A percentile compares a stretch with the other conserved stretches of the same genome.
phyloP scores from a whole-genome alignment of 352 stramenopile species.

The Pythium rhizo-oryzae region DNA sequence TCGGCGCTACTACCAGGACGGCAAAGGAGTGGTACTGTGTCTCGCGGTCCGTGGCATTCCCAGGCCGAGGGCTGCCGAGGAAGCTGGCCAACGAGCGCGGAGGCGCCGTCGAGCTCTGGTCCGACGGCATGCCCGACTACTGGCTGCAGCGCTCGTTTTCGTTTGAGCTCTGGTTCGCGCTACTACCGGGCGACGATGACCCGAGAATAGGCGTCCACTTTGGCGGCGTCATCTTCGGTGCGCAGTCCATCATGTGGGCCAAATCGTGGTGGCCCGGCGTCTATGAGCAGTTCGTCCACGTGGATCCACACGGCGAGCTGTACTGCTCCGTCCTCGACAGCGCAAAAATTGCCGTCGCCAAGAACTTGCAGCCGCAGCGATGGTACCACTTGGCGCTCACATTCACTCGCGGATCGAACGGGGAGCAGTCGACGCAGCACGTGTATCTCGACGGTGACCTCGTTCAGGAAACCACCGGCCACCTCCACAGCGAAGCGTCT shows the following conservation, averaged over 20 bases:
- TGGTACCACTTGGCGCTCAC: conserved; percentile 9
- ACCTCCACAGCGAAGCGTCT: background rate
- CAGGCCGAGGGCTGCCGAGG: no score
- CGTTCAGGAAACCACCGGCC: background rate
- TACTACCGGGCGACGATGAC: background rate
- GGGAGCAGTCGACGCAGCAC: background rate
- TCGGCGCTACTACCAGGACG: background rate
- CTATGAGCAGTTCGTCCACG: conserved; percentile 13
- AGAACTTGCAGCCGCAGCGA: background rate
- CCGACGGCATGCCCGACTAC: background rate
- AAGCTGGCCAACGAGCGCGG: background rate
- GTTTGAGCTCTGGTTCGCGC: conserved; percentile 15
- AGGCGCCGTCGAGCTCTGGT: background rate
- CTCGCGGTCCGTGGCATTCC: background rate
- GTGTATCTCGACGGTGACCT: conserved; percentile 10
- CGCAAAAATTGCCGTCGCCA: background rate
- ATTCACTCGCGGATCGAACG: background rate
- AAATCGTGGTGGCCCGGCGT: background rate
- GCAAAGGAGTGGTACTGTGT: background rate
- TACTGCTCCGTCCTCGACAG: conserved; percentile 17
- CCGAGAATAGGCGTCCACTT: background rate
- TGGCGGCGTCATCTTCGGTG: conserved; percentile 3
- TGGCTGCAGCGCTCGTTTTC: conserved; percentile 5
- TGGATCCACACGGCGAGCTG: conserved; percentile 20
- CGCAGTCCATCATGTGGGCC: background rate